Conservation (phyloP, 257 asterid genomes). For the Nicotiana attenuata region DNA sequence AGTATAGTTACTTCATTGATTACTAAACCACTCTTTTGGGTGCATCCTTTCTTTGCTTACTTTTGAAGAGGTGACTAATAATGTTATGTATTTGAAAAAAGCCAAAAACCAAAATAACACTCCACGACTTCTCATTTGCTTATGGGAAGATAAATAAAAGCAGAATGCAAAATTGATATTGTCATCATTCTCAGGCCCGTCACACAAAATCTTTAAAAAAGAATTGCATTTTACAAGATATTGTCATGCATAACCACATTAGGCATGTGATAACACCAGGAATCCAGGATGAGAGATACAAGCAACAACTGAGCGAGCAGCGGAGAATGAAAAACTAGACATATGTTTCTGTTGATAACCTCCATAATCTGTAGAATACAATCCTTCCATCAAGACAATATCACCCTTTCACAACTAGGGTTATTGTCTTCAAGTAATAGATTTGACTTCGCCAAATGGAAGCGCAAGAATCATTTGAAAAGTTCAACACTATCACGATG, state of each 20-base stretch:
- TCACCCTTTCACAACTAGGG: slow-evolving; percentile 7
- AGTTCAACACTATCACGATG: slow-evolving; percentile 24
- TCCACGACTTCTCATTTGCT: not conserved
- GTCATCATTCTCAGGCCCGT: not conserved
- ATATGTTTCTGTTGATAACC: not conserved
- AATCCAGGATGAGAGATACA: not conserved
- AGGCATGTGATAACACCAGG: not conserved
- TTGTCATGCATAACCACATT: not conserved
- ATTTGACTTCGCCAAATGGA: not conserved
- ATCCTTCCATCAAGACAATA: not conserved
- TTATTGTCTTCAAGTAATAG: not conserved
- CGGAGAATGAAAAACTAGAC: not conserved
- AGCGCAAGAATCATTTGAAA: not conserved
- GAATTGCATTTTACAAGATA: not conserved
- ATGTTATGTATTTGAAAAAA: not conserved
- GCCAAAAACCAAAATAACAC: not conserved
- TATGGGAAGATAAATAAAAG: not conserved
- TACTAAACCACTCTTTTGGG: not conserved
- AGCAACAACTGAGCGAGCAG: not conserved
- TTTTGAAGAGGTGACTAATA: not conserved
- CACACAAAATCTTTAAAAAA: not conserved
- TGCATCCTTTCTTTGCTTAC: not conserved
- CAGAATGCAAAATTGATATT: not conserved
- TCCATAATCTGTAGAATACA: not conserved
- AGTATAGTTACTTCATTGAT: too few species aligned